Percentiles rank a stretch among this genome's conserved stretches.
phyloP scores from a whole-genome alignment of 495 filamentous ascomycete species.

The Lindgomyces ingoldianus region DNA sequence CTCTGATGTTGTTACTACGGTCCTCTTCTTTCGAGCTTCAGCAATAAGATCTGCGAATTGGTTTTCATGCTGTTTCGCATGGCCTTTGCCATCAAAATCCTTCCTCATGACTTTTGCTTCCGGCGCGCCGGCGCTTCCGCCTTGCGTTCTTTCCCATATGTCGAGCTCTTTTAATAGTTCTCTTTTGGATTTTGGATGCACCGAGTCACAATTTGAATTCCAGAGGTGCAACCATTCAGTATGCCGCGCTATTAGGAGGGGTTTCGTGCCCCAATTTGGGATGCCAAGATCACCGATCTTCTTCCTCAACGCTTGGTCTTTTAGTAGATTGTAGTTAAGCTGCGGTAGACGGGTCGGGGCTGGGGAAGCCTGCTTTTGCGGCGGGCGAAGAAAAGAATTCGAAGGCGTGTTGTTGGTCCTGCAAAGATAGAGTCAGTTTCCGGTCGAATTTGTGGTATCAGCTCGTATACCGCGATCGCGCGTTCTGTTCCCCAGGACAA shows the following conservation, averaged over 20 bases:
- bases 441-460: neutral
- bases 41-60: conserved; percentile 64
- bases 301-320: conserved; percentile 70
- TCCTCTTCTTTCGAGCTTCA: conserved; percentile 34
- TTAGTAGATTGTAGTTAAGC: conserved; percentile 78
- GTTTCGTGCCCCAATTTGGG: conserved; percentile 63
- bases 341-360: conserved; percentile 60
- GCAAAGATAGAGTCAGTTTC: neutral
- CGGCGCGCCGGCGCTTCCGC: conserved; percentile 46
- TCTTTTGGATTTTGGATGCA: conserved; percentile 55
- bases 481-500: conserved; percentile 46
- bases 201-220: conserved; percentile 94
- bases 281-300: conserved; percentile 85
- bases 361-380: conserved; percentile 14
- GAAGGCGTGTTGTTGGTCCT: conserved; percentile 4
- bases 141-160: conserved; percentile 78
- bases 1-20: neutral
- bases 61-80: conserved; percentile 68
- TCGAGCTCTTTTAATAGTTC: conserved; percentile 78
- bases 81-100: conserved; percentile 77
- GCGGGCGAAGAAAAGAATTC: conserved; percentile 8
- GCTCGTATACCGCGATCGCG: conserved; percentile 37
- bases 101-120: conserved; percentile 62
- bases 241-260: conserved; percentile 74
- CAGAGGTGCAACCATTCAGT: conserved; percentile 93